These are phyloP conservation scores for Linum trigynum DNA, from an alignment of 345 rosid genomes.

Conservation along the genomic window DNA sequence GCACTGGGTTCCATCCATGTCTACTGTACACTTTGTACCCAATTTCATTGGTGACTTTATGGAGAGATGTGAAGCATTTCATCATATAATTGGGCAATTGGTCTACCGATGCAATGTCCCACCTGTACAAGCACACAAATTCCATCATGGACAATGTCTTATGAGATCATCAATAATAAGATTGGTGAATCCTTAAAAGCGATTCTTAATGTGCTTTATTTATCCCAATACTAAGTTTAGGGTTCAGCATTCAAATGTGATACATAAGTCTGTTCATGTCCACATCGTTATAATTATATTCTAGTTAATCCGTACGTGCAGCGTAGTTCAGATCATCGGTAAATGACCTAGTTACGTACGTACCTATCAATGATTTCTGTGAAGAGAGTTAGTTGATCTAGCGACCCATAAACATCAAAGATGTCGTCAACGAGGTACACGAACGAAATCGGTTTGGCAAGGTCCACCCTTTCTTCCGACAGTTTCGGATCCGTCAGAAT, in stretches of 20 bases:
- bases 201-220: no score
- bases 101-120: neutral
- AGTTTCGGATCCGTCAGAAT: constrained; percentile 2
- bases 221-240: no score
- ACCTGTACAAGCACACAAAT: neutral
- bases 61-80: neutral
- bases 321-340: neutral
- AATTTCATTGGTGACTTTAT: neutral
- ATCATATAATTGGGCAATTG: neutral
- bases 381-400: constrained; percentile 5
- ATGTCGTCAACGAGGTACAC: neutral
- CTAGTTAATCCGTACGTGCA: no score
- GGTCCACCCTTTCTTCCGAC: neutral
- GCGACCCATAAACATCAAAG: neutral
- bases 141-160: no score
- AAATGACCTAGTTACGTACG: neutral
- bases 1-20: neutral
- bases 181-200: no score
- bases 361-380: neutral
- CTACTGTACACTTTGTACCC: neutral
- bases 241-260: no score
- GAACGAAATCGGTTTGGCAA: neutral
- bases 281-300: no score
- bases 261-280: no score
- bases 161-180: no score